Percentiles rank a stretch among this genome's conserved stretches.
Conservation (phyloP, 139 green algal genomes). For the Auxenochlorella pyrenoidosa region DNA sequence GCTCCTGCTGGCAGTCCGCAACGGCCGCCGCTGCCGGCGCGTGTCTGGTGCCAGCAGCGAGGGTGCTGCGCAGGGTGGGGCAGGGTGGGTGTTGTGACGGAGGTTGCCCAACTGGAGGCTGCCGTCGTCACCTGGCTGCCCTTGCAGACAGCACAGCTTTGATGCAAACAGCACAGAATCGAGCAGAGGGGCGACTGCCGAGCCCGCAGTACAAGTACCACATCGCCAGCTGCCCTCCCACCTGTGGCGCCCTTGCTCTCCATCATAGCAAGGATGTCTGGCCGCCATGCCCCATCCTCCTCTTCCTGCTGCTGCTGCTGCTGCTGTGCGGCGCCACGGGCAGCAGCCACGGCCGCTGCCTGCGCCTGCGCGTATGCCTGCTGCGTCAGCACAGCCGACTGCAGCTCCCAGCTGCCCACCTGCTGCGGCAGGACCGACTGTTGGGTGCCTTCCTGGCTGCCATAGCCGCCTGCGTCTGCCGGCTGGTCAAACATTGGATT, state of each 20-base stretch:
- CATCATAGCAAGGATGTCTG: conserved; percentile 7
- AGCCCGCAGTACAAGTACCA: not conserved
- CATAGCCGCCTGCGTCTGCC: not conserved
- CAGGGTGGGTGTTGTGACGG: not conserved
- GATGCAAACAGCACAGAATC: too few species aligned
- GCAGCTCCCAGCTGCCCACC: conserved; percentile 22
- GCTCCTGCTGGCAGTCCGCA: not conserved
- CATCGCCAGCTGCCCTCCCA: not conserved
- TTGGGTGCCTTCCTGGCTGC: not conserved
- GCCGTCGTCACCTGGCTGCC: too few species aligned
- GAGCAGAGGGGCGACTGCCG: too few species aligned
- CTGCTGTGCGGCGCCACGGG: not conserved
- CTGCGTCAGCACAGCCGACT: conserved; percentile 19
- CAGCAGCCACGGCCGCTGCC: not conserved
- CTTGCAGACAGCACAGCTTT: too few species aligned
- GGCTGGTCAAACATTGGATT: conserved; percentile 23
- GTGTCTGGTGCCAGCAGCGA: not conserved
- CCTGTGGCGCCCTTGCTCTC: conserved; percentile 27
- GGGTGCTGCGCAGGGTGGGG: not conserved
- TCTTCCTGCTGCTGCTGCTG: not conserved
- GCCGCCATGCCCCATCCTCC: not conserved
- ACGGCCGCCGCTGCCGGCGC: not conserved
- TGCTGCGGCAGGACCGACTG: conserved; percentile 33
- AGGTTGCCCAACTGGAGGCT: too few species aligned
- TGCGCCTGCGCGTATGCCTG: conserved; percentile 15